These are phyloP conservation scores for Fusarium napiforme DNA, from an alignment of 2,329 filamentous ascomycete species.

Conservation along the genomic window DNA sequence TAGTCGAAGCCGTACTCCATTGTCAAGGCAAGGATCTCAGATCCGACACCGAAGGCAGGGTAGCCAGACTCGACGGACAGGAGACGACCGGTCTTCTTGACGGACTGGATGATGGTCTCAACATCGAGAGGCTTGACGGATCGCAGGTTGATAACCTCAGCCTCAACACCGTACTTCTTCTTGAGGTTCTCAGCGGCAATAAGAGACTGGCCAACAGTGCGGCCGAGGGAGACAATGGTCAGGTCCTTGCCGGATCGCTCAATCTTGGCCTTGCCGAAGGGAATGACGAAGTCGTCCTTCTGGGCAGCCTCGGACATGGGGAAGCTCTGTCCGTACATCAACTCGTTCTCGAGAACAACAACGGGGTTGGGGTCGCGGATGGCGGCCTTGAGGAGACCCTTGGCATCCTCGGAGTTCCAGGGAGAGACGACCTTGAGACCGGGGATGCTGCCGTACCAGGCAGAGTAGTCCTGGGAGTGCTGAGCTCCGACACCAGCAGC, in stretches of 20 bases:
- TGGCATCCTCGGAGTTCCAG: conserved; percentile 97
- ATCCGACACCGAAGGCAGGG: conserved; percentile 91
- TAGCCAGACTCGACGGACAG: conserved; percentile 95
- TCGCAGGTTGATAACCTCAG: conserved; percentile 97
- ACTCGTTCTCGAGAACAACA: conserved; percentile 88
- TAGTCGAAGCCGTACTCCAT: conserved; percentile 99
- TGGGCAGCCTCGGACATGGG: conserved; percentile 97
- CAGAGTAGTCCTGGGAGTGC: conserved; percentile 98
- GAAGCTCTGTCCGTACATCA: conserved; percentile 93
- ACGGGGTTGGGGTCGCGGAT: conserved; percentile 99
- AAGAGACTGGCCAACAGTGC: conserved; percentile 93
- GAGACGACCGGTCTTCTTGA: conserved; percentile 97
- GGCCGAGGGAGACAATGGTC: conserved; percentile 93
- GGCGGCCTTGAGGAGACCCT: conserved; percentile 96
- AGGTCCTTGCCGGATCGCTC: conserved; percentile 96
- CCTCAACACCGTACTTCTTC: conserved; percentile 95
- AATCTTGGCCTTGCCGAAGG: conserved; percentile 99
- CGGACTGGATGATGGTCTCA: conserved; percentile 92
- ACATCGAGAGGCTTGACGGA: conserved; percentile 97
- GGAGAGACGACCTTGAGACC: conserved; percentile 96
- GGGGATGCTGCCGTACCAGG: conserved; percentile 98
- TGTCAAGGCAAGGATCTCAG: conserved; percentile 91
- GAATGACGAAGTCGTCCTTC: conserved; percentile 95
- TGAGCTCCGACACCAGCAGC: conserved; percentile 94
- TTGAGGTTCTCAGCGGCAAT: conserved; percentile 90